Evolutionary conservation across 768 basidiomycete species (phyloP).

Genomic region (Pleurotus giganteus): DNA sequence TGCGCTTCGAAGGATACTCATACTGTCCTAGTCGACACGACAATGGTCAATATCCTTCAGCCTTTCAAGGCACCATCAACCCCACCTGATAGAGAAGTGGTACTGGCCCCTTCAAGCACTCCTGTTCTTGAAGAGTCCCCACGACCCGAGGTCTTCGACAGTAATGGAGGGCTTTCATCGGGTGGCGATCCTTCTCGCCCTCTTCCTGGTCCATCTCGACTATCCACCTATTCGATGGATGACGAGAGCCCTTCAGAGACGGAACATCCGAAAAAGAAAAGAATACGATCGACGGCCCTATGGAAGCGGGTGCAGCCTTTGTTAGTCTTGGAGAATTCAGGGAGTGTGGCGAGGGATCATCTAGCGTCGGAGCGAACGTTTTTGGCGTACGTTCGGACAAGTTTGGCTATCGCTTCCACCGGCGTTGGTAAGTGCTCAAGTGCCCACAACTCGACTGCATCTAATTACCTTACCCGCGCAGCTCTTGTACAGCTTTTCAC

Average conservation of each 20-base stretch:
- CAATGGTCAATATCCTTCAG: background rate
- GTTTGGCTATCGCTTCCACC: conserved; percentile 39
- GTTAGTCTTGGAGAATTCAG: conserved; percentile 38
- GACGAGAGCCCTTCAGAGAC: background rate
- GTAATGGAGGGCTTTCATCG: background rate
- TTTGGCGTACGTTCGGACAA: conserved; percentile 48
- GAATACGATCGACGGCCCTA: background rate
- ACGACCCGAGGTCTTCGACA: background rate
- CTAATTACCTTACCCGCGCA: background rate
- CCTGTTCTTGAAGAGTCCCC: background rate
- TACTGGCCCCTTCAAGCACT: background rate
- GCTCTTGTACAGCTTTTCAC: conserved; percentile 49
- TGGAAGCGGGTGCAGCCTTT: conserved; percentile 7
- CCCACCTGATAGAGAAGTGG: background rate
- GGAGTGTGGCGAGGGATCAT: conserved; percentile 51
- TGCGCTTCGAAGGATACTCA: no score
- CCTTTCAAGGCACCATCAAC: background rate
- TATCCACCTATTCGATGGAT: background rate
- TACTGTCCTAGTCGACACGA: no score
- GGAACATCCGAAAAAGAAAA: background rate
- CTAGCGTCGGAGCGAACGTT: conserved; percentile 48
- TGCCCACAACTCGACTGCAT: background rate
- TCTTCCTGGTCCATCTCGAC: background rate
- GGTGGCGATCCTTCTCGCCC: background rate
- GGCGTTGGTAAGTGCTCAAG: conserved; percentile 33